A percentile compares a stretch with the other conserved stretches of the same genome.
Evolutionary conservation across 208 protist genomes (phyloP).

Genomic region (Leptomonas pyrrhocoris): DNA sequence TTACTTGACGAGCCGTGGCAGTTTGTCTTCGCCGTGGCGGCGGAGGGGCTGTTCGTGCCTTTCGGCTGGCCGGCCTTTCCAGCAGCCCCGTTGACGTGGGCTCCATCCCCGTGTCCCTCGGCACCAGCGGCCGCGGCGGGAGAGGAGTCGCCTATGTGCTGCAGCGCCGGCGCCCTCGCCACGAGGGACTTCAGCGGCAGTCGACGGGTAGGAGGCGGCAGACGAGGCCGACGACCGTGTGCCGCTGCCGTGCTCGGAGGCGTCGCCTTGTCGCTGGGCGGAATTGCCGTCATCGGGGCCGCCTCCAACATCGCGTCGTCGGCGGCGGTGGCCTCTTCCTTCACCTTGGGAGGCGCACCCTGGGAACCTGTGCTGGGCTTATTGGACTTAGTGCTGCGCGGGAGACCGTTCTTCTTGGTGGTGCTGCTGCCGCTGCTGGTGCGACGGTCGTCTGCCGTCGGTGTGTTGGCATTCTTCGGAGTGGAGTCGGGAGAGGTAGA

Average conservation of each 20-base stretch:
- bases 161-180: slow-evolving; percentile 9
- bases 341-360: neutral
- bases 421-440: neutral
- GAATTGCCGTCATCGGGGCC: neutral
- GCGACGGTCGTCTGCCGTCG: no score
- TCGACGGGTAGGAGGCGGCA: neutral
- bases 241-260: neutral
- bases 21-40: neutral
- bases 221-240: no score
- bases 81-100: neutral
- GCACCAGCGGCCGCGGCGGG: no score
- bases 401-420: neutral
- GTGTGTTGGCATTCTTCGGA: no score
- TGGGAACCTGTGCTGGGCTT: neutral
- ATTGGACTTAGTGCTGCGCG: neutral
- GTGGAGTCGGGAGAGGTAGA: no score
- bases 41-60: neutral
- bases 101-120: neutral
- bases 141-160: slow-evolving; percentile 10
- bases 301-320: neutral
- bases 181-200: neutral
- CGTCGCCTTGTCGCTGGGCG: neutral
- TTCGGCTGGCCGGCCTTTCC: neutral
- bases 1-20: neutral
- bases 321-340: no score